phyloP scores from a whole-genome alignment of 805 yeast genomes.

The Candida endomychidarum region DNA sequence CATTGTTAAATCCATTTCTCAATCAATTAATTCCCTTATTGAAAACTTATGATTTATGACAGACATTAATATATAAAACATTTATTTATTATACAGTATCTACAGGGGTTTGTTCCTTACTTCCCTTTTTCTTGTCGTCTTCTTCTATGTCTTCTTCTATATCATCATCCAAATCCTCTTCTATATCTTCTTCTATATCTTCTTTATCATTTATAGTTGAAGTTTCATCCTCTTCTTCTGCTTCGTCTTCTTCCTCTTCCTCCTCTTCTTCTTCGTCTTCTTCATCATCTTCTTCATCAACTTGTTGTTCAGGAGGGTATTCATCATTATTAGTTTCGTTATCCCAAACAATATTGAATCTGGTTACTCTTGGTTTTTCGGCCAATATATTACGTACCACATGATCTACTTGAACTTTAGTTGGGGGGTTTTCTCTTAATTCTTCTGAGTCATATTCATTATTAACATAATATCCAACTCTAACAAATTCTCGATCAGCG shows the following conservation, averaged over 20 bases:
- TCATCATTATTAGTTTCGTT: constrained; percentile 65
- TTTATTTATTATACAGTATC: constrained; percentile 9
- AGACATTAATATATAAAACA: constrained; percentile 7
- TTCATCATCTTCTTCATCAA: constrained; percentile 61
- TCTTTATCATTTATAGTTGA: constrained; percentile 25
- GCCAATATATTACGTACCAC: constrained; percentile 93
- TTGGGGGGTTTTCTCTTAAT: constrained; percentile 88
- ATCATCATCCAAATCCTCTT: constrained; percentile 24
- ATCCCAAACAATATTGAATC: constrained; percentile 97
- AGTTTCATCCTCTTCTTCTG: constrained; percentile 43
- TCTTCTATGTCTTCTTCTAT: constrained; percentile 12
- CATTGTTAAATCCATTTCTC: constrained; percentile 29
- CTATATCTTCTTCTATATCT: constrained; percentile 43
- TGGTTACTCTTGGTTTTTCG: constrained; percentile 95
- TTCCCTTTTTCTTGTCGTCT: background rate
- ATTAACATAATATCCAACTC: constrained; percentile 97
- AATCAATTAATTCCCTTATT: constrained; percentile 30
- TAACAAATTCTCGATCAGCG: constrained; percentile 88
- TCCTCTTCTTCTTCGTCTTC: constrained; percentile 57
- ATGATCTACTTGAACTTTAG: constrained; percentile 88
- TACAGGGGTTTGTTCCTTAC: constrained; percentile 11
- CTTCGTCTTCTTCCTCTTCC: constrained; percentile 56
- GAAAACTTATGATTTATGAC: constrained; percentile 17
- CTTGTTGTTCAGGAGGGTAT: constrained; percentile 76
- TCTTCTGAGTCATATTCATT: constrained; percentile 96